phyloP scores from a whole-genome alignment of 148 eudicot species.

The Camellia granthamiana region DNA sequence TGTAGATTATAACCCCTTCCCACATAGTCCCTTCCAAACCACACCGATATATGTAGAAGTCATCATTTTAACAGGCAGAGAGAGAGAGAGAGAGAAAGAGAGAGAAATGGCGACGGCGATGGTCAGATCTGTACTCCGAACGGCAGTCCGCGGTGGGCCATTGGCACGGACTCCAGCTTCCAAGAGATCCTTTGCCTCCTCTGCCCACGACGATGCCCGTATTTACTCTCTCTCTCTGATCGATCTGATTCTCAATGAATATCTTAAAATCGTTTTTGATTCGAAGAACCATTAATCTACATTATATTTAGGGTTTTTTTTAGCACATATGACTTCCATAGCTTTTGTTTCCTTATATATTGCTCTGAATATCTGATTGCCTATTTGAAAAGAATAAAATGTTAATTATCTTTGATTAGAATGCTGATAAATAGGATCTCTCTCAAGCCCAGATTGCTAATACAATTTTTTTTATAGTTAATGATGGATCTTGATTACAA shows the following conservation, averaged over 20 bases:
- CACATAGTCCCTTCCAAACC: no score
- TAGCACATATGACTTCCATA: no score
- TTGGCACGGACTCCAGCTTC: conserved; percentile 24
- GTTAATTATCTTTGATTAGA: neutral
- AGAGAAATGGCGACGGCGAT: conserved; percentile 56
- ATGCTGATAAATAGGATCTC: neutral
- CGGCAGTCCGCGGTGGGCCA: conserved; percentile 42
- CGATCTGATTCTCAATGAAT: no score
- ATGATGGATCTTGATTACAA: neutral
- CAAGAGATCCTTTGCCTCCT: conserved; percentile 52
- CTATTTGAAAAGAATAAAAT: neutral
- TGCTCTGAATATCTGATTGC: neutral
- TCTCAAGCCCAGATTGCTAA: neutral
- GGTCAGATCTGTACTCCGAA: conserved; percentile 48
- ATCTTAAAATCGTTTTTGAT: conserved; percentile 1
- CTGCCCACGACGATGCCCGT: conserved; percentile 33
- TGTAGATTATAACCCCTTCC: no score
- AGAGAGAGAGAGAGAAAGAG: conserved; percentile 7
- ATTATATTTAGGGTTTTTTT: no score
- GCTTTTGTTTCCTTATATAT: neutral
- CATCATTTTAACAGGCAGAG: neutral
- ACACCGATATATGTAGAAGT: neutral
- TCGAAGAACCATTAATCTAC: neutral
- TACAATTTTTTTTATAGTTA: neutral
- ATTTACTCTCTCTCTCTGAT: conserved; percentile 17